A percentile compares a stretch with the other conserved stretches of the same genome.
phyloP scores from a whole-genome alignment of 2,329 filamentous ascomycete genomes.

The Fusarium sp. region DNA sequence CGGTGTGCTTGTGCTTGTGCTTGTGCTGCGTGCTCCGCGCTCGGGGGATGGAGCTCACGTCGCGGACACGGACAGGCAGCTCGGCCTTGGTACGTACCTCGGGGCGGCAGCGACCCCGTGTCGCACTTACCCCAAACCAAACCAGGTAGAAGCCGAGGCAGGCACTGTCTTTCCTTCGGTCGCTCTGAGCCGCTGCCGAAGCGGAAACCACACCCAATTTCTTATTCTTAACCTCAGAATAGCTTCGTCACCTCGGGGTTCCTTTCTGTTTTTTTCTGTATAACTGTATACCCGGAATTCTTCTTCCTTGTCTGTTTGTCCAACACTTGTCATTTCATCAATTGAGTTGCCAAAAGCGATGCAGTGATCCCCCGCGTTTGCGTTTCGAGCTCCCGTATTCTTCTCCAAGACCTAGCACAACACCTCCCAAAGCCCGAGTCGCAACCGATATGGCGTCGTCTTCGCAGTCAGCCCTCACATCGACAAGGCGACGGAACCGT shows the following conservation, averaged over 20 bases:
- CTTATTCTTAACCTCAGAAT: conserved; percentile 25
- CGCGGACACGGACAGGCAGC: neutral
- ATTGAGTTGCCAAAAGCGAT: conserved; percentile 21
- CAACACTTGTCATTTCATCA: neutral
- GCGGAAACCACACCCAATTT: conserved; percentile 34
- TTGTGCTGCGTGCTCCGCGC: conserved; percentile 6
- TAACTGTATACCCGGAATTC: conserved; percentile 11
- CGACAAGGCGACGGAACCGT: conserved; percentile 59
- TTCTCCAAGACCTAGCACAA: conserved; percentile 19
- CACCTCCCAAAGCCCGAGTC: conserved; percentile 1
- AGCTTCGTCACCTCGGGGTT: conserved; percentile 17
- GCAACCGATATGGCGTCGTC: conserved; percentile 49
- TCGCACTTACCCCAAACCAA: conserved; percentile 22
- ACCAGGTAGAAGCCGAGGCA: conserved; percentile 40
- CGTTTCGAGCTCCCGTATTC: conserved; percentile 29
- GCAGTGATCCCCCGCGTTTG: conserved; percentile 38
- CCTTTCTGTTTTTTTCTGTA: conserved; percentile 9
- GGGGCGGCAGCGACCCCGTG: conserved; percentile 21
- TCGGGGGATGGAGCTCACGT: neutral
- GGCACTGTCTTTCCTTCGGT: conserved; percentile 36
- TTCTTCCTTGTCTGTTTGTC: neutral
- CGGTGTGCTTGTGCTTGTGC: too few relatives aligned
- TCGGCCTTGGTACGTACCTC: conserved; percentile 39
- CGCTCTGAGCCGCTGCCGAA: conserved; percentile 42
- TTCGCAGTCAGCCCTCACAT: conserved; percentile 43